Conservation (phyloP, 2,329 filamentous ascomycete species). For the Diaporthe australafricana region DNA sequence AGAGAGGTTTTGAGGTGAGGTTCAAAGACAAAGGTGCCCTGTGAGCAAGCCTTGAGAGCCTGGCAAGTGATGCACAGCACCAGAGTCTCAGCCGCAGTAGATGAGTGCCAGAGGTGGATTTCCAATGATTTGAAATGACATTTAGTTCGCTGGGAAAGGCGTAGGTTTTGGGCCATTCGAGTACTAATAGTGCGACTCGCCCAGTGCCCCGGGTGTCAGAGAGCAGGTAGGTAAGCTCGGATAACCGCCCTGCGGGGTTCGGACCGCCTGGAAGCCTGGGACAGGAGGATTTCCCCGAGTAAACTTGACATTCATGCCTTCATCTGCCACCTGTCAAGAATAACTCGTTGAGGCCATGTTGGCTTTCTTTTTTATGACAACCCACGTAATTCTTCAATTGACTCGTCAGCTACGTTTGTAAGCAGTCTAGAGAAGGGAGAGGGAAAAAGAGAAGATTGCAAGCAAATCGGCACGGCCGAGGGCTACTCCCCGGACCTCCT, state of each 20-base stretch:
- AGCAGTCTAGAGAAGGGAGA: background rate
- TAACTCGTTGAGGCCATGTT: background rate
- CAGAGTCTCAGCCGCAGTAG: background rate
- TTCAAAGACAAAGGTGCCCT: background rate
- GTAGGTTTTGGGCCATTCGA: background rate
- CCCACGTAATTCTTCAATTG: background rate
- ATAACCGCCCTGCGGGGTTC: conserved; percentile 1
- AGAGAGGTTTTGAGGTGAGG: background rate
- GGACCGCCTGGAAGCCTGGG: conserved; percentile 4
- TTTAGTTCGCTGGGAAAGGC: background rate
- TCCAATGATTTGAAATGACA: conserved; percentile 10
- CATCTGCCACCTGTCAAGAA: background rate
- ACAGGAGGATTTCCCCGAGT: background rate
- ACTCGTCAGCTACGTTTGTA: background rate
- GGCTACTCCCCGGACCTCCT: background rate
- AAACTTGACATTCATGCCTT: background rate
- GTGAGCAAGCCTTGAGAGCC: background rate
- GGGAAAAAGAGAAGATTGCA: background rate
- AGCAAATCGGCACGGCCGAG: background rate
- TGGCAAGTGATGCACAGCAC: background rate
- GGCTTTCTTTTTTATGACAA: background rate
- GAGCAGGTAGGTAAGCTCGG: conserved; percentile 19
- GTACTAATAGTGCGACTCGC: background rate
- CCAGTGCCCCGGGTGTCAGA: background rate
- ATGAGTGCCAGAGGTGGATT: background rate